phyloP scores from a whole-genome alignment of 306 rosid species.

The Comarum palustre region DNA sequence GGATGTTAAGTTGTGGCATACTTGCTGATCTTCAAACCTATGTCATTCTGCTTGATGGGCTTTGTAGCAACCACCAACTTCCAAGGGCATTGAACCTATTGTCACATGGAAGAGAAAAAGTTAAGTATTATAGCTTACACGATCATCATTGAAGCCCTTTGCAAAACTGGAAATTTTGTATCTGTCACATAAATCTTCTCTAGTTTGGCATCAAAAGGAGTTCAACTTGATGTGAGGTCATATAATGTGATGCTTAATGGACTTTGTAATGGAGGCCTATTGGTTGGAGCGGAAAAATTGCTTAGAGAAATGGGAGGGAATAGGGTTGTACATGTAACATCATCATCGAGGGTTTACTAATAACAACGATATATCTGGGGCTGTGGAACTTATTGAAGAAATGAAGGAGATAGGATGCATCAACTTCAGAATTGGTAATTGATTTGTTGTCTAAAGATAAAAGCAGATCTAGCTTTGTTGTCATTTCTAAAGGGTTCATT shows the following conservation, averaged over 20 bases:
- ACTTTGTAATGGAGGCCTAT: neutral
- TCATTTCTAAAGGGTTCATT: neutral
- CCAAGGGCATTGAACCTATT: neutral
- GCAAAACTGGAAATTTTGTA: neutral
- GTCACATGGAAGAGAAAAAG: neutral
- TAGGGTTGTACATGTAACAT: neutral
- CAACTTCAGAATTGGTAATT: neutral
- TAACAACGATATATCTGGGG: neutral
- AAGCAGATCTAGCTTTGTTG: neutral
- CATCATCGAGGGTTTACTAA: neutral
- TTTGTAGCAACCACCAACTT: neutral
- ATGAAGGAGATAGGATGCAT: neutral
- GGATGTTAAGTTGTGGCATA: slow-evolving; percentile 6
- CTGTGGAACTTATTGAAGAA: neutral
- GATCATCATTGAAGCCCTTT: neutral
- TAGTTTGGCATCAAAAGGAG: neutral
- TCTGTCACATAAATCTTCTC: neutral
- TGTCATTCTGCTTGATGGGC: neutral
- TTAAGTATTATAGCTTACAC: neutral
- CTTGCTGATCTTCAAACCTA: neutral
- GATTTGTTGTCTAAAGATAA: neutral
- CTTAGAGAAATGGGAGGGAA: neutral
- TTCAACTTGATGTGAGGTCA: neutral
- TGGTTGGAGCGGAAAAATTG: neutral
- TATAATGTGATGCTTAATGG: neutral